Conservation (phyloP, 371 early-diverging fungal genomes). For the Mycotypha africana region DNA sequence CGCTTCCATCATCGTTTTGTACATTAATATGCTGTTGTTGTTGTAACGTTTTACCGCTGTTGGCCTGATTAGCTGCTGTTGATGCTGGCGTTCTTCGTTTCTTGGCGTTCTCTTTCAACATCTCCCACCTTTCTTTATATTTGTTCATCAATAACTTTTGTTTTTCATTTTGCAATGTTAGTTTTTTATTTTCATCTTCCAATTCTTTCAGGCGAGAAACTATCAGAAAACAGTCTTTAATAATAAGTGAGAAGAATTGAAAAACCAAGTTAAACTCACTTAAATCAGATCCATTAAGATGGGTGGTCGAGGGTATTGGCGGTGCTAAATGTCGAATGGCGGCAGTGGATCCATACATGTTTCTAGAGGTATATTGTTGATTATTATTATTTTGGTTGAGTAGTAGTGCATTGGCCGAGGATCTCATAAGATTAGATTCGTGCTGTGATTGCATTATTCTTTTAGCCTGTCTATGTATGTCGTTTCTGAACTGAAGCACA, state of each 20-base stretch:
- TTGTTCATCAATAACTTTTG: constrained; percentile 56
- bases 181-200: constrained; percentile 54
- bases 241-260: neutral
- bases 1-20: too few species aligned
- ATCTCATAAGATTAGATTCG: constrained; percentile 21
- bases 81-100: constrained; percentile 42
- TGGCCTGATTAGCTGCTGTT: too few species aligned
- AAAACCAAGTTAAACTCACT: neutral
- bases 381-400: too few species aligned
- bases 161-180: constrained; percentile 47
- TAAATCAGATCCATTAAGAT: constrained; percentile 3
- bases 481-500: constrained; percentile 74
- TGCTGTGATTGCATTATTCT: constrained; percentile 43
- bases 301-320: too few species aligned
- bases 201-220: constrained; percentile 42
- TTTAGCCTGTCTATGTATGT: constrained; percentile 69
- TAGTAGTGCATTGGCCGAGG: constrained; percentile 6
- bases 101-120: constrained; percentile 83
- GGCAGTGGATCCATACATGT: neutral
- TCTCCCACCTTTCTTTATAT: constrained; percentile 87
- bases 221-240: too few species aligned
- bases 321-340: constrained; percentile 2
- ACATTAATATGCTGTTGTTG: too few species aligned
- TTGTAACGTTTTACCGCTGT: too few species aligned
- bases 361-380: too few species aligned